Evolutionary conservation across 1,284 basidiomycete genomes (phyloP).

Genomic region (Puccinia horiana): DNA sequence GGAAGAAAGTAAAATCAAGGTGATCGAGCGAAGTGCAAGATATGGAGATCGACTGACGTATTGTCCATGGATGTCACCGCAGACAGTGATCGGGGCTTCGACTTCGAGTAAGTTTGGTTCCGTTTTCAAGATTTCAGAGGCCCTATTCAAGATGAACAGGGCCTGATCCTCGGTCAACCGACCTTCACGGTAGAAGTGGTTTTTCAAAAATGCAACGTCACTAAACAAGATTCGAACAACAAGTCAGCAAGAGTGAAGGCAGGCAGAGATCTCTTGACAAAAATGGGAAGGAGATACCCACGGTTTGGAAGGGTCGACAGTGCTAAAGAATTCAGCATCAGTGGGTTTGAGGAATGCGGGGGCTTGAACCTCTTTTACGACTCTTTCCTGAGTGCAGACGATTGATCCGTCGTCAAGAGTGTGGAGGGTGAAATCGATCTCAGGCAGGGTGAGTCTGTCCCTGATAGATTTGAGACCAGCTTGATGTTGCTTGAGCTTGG

Average conservation of each 20-base stretch:
- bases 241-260: background rate
- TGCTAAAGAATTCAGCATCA: slow-evolving; percentile 87
- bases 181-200: slow-evolving; percentile 97
- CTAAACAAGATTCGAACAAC: slow-evolving; percentile 12
- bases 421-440: slow-evolving; percentile 76
- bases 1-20: slow-evolving; percentile 34
- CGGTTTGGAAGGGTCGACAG: slow-evolving; percentile 78
- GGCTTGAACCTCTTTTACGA: slow-evolving; percentile 89
- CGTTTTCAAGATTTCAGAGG: slow-evolving; percentile 71
- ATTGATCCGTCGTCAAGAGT: slow-evolving; percentile 73
- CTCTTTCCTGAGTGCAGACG: slow-evolving; percentile 80
- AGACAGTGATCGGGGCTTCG: slow-evolving; percentile 92
- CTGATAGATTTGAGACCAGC: slow-evolving; percentile 50
- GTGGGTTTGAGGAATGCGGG: slow-evolving; percentile 90
- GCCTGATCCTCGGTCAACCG: slow-evolving; percentile 67
- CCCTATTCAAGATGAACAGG: slow-evolving; percentile 76
- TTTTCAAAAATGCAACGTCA: slow-evolving; percentile 96
- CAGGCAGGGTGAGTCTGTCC: slow-evolving; percentile 65
- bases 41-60: slow-evolving; percentile 67
- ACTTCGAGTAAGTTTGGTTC: slow-evolving; percentile 90
- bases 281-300: background rate
- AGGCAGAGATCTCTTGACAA: background rate
- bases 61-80: slow-evolving; percentile 96
- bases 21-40: background rate
- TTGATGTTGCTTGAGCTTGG: slow-evolving; percentile 49